Base-by-base conservation (phyloP, 345 rosid genomes). In the Eucalyptus polybractea region DNA sequence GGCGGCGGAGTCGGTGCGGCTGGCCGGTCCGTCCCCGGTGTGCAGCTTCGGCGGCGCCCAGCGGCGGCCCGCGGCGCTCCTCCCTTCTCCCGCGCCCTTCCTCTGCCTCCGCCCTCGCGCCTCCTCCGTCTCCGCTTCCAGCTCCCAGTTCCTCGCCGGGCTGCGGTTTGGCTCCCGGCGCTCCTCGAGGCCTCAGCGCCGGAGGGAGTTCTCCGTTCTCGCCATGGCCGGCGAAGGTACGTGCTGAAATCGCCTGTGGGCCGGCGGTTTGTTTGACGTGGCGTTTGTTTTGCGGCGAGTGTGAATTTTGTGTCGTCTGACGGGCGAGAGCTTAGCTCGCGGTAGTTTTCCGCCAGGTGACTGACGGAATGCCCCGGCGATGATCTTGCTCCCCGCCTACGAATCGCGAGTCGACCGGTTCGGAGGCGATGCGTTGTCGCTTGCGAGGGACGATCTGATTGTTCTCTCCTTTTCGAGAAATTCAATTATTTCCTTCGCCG, bases 161-260 rank as follows among this genome's bases (percentile, higher is more conserved):
- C 69, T 90, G 81, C 94, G 95, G 80, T 65, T 95, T 86, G 92
- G 90, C 86, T 86, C 92, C 13, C 91, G 90, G 49, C 90, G 94
- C 86, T 91, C 92, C 88, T 91, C 93, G 1, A 93, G 90, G 89
- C 44, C 90, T 53, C 91, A 91, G 80, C 89, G 60, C 49, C 88
- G 44, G 90, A 93, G 96, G 90, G 94, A 91, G 33, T 94, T 95
- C 94, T 94, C 97, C 62, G 96, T 97, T 92, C 95, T 94, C 88
- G 98, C 99, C 81, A 92, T 93, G 93, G 95, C 97, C 11, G 93
- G 91, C 54, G 98, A 96, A 50, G 99, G 99, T 94, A 53, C 45
- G 99, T 94, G 62, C 62, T 22, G 88, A 86, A 25, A 8, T 17
- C 2, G 44, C 27, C 56, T 3, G 56, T 25, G 87, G 10, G 3